Evolutionary conservation across 352 stramenopile species (phyloP).

Genomic region (Elongisporangium undulatum): DNA sequence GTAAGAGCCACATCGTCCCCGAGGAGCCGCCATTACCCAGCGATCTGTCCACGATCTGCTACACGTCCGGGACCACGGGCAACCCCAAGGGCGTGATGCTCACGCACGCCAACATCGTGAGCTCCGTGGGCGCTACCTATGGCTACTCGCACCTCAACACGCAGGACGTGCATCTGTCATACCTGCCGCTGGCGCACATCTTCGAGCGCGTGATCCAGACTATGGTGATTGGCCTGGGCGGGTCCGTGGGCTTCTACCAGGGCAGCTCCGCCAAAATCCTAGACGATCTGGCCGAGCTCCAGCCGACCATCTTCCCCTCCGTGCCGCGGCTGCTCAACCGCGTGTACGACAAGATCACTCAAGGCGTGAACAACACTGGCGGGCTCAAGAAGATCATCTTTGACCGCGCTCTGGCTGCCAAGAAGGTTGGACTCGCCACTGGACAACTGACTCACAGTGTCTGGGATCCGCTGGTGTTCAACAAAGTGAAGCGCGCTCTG

Average conservation of each 20-base stretch:
- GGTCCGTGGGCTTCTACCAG: slow-evolving; percentile 90
- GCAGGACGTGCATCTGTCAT: slow-evolving; percentile 81
- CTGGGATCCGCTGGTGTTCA: slow-evolving; percentile 95
- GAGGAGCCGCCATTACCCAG: slow-evolving; percentile 37
- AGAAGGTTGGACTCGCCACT: slow-evolving; percentile 53
- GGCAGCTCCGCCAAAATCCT: slow-evolving; percentile 87
- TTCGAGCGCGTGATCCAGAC: slow-evolving; percentile 83
- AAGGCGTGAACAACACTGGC: slow-evolving; percentile 60
- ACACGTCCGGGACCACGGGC: slow-evolving; percentile 73
- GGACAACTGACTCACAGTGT: slow-evolving; percentile 55
- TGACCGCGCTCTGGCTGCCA: slow-evolving; percentile 72
- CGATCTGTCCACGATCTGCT: slow-evolving; percentile 93
- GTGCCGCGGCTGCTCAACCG: slow-evolving; percentile 95
- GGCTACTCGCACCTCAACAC: slow-evolving; percentile 19
- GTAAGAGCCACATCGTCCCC: slow-evolving; percentile 35
- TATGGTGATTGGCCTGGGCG: slow-evolving; percentile 57
- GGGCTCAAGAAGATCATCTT: slow-evolving; percentile 90
- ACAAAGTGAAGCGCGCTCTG: slow-evolving; percentile 90
- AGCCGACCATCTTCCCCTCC: slow-evolving; percentile 88
- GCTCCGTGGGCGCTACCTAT: slow-evolving; percentile 22
- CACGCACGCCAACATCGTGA: slow-evolving; percentile 47
- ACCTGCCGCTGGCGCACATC: slow-evolving; percentile 93
- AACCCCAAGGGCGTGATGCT: slow-evolving; percentile 70
- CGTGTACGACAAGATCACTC: slow-evolving; percentile 92
- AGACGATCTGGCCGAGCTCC: slow-evolving; percentile 88